phyloP scores from a whole-genome alignment of 768 basidiomycete genomes.

The Trametes villosa region DNA sequence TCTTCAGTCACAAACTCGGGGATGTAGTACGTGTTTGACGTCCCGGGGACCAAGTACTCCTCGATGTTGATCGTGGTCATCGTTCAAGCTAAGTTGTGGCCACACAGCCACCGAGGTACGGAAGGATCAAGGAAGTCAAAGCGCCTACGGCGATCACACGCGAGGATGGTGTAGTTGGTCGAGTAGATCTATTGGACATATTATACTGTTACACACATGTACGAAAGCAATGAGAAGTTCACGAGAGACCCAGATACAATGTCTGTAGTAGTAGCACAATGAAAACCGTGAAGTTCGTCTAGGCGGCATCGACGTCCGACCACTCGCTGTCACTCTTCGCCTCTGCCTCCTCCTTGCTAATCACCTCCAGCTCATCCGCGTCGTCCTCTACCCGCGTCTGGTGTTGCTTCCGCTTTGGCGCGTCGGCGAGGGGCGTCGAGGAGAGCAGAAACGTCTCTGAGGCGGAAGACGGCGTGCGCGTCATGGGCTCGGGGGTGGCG shows the following conservation, averaged over 20 bases:
- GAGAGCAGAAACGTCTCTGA: constrained; percentile 19
- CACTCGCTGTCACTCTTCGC: constrained; percentile 21
- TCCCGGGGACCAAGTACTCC: constrained; percentile 18
- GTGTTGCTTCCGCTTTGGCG: background rate
- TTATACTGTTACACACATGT: too few relatives aligned
- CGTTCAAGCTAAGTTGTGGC: background rate
- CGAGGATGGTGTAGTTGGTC: too few relatives aligned
- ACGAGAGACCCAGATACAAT: background rate
- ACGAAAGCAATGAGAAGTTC: too few relatives aligned
- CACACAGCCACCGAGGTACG: constrained; percentile 5
- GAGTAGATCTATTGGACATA: too few relatives aligned
- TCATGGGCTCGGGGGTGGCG: background rate
- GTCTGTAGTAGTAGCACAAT: too few relatives aligned
- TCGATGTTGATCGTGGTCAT: constrained; percentile 9
- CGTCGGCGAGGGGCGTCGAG: constrained; percentile 18
- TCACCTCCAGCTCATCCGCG: constrained; percentile 11
- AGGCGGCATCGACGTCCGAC: constrained; percentile 16
- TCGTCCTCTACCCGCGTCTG: constrained; percentile 3
- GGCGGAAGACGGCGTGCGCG: background rate
- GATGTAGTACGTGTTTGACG: constrained; percentile 62
- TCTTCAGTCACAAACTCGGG: constrained; percentile 74
- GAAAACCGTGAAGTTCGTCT: background rate
- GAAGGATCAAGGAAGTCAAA: too few relatives aligned
- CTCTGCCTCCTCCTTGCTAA: constrained; percentile 16
- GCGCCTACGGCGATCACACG: too few relatives aligned